A percentile compares a stretch with the other conserved stretches of the same genome.
Conservation (phyloP, 2,329 filamentous ascomycete genomes). For the Penicillium expansum region DNA sequence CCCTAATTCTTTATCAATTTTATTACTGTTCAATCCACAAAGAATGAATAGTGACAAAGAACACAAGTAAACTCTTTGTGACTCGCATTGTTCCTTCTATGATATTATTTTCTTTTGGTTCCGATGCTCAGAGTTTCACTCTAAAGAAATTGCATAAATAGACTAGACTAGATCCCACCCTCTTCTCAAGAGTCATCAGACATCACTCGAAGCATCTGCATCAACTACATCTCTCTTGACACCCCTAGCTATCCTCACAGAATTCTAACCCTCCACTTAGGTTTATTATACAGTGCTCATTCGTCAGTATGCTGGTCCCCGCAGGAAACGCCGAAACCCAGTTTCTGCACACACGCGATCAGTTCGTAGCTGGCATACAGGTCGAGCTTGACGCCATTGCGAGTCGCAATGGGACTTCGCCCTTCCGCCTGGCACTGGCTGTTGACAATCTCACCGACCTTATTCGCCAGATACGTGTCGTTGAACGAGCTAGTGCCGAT, state of each 20-base stretch:
- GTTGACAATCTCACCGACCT: neutral
- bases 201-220: neutral
- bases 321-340: neutral
- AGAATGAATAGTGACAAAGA: neutral
- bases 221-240: neutral
- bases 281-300: neutral
- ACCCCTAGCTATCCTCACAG: neutral
- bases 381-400: neutral
- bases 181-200: neutral
- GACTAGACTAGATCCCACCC: neutral
- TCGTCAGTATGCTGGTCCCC: neutral
- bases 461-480: neutral
- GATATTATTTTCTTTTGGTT: neutral
- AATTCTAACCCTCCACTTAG: neutral
- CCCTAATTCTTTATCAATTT: neutral
- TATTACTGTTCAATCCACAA: neutral
- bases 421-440: neutral
- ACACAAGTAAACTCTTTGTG: neutral
- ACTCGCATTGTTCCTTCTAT: neutral
- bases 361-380: neutral
- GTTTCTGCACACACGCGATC: neutral
- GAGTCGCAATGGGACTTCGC: neutral
- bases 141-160: neutral
- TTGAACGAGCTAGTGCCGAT: neutral
- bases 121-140: neutral